phyloP scores from a whole-genome alignment of 805 yeast genomes.

The Candida alai region DNA sequence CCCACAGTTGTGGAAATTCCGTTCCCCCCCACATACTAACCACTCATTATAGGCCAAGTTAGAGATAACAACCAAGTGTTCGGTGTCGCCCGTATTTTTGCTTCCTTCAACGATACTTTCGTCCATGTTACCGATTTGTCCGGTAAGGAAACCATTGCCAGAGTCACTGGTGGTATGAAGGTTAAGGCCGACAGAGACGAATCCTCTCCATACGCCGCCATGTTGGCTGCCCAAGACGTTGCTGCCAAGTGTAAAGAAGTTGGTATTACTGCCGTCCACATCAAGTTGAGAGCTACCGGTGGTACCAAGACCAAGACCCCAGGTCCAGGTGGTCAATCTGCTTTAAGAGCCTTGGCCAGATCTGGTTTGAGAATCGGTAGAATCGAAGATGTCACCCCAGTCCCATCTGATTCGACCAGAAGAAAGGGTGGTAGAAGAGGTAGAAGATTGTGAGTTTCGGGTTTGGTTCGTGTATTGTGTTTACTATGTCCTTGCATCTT shows the following conservation, averaged over 20 bases:
- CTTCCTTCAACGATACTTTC: slow-evolving; percentile 99
- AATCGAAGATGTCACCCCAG: slow-evolving; percentile 99
- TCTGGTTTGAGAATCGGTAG: slow-evolving; percentile 99
- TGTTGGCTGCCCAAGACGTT: slow-evolving; percentile 99
- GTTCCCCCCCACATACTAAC: slow-evolving; percentile 19
- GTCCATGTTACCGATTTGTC: slow-evolving; percentile 99
- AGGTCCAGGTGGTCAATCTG: slow-evolving; percentile 99
- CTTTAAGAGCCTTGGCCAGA: slow-evolving; percentile 98
- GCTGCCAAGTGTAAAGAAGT: slow-evolving; percentile 99
- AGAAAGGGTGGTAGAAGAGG: slow-evolving; percentile 99
- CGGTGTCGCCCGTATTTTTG: slow-evolving; percentile 99
- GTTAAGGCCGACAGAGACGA: slow-evolving; percentile 99
- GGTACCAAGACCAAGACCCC: slow-evolving; percentile 99
- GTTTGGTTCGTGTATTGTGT: not conserved
- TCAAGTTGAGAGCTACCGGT: slow-evolving; percentile 99
- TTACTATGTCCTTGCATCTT: slow-evolving; percentile 5
- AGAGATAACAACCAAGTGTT: slow-evolving; percentile 95
- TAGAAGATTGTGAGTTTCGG: slow-evolving; percentile 82
- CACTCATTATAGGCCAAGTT: slow-evolving; percentile 14
- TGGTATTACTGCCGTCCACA: slow-evolving; percentile 99
- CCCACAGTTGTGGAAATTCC: too few species aligned
- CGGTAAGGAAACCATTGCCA: slow-evolving; percentile 99
- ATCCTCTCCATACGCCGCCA: slow-evolving; percentile 99
- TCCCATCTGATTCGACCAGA: slow-evolving; percentile 99
- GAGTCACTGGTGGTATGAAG: slow-evolving; percentile 99